Evolutionary conservation across 2,329 filamentous ascomycete species (phyloP).

Genomic region (Clarireedia monteithiana): DNA sequence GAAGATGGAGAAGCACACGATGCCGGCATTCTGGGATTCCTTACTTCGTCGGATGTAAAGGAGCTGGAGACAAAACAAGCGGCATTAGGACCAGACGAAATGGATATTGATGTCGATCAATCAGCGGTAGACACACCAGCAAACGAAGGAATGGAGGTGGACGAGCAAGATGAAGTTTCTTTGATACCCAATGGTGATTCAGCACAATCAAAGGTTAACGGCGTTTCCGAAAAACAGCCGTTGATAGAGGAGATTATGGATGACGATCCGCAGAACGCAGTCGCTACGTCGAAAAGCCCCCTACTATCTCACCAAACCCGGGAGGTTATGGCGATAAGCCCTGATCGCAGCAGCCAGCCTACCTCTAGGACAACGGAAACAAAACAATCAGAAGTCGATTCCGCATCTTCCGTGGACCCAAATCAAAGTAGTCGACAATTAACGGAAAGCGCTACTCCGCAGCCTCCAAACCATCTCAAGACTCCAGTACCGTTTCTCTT

Average conservation of each 20-base stretch:
- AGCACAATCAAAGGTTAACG: neutral
- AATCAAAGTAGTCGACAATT: slow-evolving; percentile 24
- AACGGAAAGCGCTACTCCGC: slow-evolving; percentile 34
- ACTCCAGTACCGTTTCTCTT: slow-evolving; percentile 76
- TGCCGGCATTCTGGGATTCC: slow-evolving; percentile 31
- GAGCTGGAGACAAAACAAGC: slow-evolving; percentile 27
- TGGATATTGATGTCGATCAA: slow-evolving; percentile 8
- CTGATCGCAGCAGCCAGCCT: slow-evolving; percentile 30
- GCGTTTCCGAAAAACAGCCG: neutral
- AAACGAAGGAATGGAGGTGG: slow-evolving; percentile 5
- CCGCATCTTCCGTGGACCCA: slow-evolving; percentile 29
- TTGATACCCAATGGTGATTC: slow-evolving; percentile 22
- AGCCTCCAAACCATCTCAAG: slow-evolving; percentile 37
- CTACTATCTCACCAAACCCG: neutral
- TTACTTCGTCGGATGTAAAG: slow-evolving; percentile 27
- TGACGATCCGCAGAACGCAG: neutral
- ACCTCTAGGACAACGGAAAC: slow-evolving; percentile 31
- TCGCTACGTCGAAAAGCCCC: neutral
- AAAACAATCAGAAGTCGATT: slow-evolving; percentile 28
- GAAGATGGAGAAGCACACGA: slow-evolving; percentile 32
- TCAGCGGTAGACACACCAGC: neutral
- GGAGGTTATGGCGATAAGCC: slow-evolving; percentile 21
- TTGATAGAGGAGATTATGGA: slow-evolving; percentile 2
- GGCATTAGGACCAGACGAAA: slow-evolving; percentile 4
- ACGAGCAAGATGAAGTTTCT: slow-evolving; percentile 26